Base-by-base conservation (phyloP, 495 filamentous ascomycete species). In the Hypoxylon lienhwacheense region DNA sequence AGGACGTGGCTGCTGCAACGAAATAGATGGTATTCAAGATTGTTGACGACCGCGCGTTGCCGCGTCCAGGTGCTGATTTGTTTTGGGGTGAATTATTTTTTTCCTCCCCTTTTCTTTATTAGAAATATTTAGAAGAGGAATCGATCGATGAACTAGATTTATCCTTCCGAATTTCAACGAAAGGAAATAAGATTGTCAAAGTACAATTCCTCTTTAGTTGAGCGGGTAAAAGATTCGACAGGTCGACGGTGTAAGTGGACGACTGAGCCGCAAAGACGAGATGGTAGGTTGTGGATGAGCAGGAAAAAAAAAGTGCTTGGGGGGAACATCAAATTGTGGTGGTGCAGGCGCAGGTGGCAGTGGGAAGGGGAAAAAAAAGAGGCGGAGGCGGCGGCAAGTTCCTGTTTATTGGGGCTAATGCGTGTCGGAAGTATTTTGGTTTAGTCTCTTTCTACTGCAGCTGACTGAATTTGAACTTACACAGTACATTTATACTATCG, bases 1-100 rank as follows among this genome's bases (percentile, higher is more conserved):
- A 71, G 72, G 74, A 66, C 67, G 76, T 79, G 76, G 76, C 76
- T 67, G 65, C 54, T 53, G 41, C 41, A 37, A 37, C 47, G 46
- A 52, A 31, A 53, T 57, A 57, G 48, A 58, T 53, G 58, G 58
- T 65, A 59, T 65, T n/a, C n/a, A n/a, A n/a, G n/a, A n/a, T n/a
- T 59, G 61, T 65, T 65, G 52, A 58, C 50, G 59, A 63, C 58
- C 47, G 53, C 59, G 59, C 47, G 22, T 32, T 21, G 43, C 47
- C 59, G 59, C 59, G 59, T 63, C 44, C 48, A 42, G 39, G 29
- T 47, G 36, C 47, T 50, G 36, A 53, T 51, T 47, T 42, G 50
- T 43, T 42, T 42, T 48, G n/a, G 16, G 16, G n/a, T n/a, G n/a
- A n/a, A n/a, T n/a, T n/a, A n/a, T 25, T 26, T 31, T 42, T 20